Percentiles rank a stretch among this genome's conserved stretches.
Conservation (phyloP, 2,329 filamentous ascomycete species). For the Ophiosphaerella narmari region DNA sequence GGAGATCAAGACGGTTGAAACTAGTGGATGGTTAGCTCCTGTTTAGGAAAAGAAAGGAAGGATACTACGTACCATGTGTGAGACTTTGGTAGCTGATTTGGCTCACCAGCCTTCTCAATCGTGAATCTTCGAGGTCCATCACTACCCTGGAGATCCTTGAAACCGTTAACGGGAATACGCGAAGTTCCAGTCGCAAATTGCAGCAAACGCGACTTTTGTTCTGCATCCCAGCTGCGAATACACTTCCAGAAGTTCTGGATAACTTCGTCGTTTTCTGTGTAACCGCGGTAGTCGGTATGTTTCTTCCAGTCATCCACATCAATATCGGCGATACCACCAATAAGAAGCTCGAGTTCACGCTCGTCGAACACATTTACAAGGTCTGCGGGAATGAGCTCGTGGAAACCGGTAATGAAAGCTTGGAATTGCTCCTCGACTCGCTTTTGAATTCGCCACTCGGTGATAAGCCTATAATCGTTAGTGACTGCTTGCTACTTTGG, state of each 20-base stretch:
- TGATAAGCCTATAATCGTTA: conserved; percentile 70
- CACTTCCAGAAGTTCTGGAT: conserved; percentile 99
- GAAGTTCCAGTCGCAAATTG: conserved; percentile 98
- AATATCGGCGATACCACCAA: conserved; percentile 99
- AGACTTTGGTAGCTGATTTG: conserved; percentile 89
- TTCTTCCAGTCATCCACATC: conserved; percentile 99
- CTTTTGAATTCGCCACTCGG: conserved; percentile 99
- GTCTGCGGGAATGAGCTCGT: conserved; percentile 94
- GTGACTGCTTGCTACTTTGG: background rate
- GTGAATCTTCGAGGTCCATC: conserved; percentile 95
- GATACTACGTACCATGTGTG: conserved; percentile 81
- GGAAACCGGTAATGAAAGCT: conserved; percentile 95
- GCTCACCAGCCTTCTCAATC: conserved; percentile 95
- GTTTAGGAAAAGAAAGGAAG: no score
- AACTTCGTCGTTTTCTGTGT: conserved; percentile 96
- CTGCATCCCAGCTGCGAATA: conserved; percentile 94
- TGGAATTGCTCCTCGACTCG: conserved; percentile 98
- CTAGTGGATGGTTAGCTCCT: conserved; percentile 53
- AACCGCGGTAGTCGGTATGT: conserved; percentile 97
- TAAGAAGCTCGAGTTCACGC: conserved; percentile 92
- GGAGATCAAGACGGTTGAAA: conserved; percentile 96
- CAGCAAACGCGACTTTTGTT: conserved; percentile 93
- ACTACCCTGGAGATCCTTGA: conserved; percentile 97
- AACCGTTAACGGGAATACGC: conserved; percentile 97
- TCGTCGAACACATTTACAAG: conserved; percentile 99